A percentile compares a stretch with the other conserved stretches of the same genome.
Conservation (phyloP, 352 stramenopile genomes). For the Pythium pectinolyticum region DNA sequence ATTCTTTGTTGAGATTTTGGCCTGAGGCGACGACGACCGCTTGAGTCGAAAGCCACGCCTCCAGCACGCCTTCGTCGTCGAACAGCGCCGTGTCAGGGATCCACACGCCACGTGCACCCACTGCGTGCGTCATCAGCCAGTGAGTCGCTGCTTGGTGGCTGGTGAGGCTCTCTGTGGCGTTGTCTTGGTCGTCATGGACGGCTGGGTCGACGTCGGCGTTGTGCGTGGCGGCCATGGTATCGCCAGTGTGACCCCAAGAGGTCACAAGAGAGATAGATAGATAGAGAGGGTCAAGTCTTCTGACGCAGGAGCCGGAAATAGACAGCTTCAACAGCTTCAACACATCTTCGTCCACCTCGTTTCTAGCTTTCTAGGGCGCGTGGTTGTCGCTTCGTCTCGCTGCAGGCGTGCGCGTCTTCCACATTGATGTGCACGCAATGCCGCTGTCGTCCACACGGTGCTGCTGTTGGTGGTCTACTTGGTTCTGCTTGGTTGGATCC, state of each 20-base stretch:
- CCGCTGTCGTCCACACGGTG: too few species aligned
- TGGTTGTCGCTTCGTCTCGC: constrained; percentile 9
- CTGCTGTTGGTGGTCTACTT: too few species aligned
- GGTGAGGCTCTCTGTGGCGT: not conserved
- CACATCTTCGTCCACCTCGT: too few species aligned
- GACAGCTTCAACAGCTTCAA: too few species aligned
- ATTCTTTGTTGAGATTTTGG: not conserved
- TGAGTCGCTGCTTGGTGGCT: constrained; percentile 28
- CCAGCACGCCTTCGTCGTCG: constrained; percentile 41
- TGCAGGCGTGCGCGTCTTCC: constrained; percentile 10
- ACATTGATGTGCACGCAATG: constrained; percentile 9
- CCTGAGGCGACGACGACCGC: not conserved
- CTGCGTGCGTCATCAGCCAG: constrained; percentile 37
- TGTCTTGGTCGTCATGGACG: too few species aligned
- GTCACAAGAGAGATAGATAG: too few species aligned
- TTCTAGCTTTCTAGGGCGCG: not conserved
- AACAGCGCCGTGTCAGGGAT: constrained; percentile 46
- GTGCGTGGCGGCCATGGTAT: too few species aligned
- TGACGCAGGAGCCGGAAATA: too few species aligned
- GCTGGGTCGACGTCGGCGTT: too few species aligned
- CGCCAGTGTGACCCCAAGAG: too few species aligned
- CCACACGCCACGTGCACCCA: constrained; percentile 23
- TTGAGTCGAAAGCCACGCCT: constrained; percentile 32
- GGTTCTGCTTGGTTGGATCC: not conserved
- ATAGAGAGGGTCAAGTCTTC: too few species aligned